Percentiles rank a stretch among this genome's conserved stretches.
Evolutionary conservation across 371 early-diverging fungal genomes (phyloP).

Genomic region (Chytridium lagenaria): DNA sequence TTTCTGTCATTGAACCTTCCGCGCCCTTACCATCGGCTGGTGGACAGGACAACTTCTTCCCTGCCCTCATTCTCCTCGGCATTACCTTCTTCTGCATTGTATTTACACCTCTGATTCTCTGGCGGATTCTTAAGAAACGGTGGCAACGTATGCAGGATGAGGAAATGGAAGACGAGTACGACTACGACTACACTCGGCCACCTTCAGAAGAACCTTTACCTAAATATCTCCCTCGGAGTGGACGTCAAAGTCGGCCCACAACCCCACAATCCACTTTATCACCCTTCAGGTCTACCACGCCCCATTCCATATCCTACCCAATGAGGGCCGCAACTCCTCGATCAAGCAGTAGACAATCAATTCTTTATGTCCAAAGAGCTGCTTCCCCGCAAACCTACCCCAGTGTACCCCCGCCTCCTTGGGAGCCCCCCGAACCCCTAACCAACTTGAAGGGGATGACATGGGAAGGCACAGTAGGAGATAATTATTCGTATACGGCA

Average conservation of each 20-base stretch:
- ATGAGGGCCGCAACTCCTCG: not conserved
- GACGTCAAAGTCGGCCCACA: not conserved
- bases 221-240: not conserved
- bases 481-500: no score
- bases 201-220: not conserved
- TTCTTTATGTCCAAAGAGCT: no score
- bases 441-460: no score
- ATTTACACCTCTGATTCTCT: not conserved
- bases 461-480: no score
- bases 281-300: not conserved
- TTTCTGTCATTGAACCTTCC: not conserved
- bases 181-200: not conserved
- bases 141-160: not conserved
- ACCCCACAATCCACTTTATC: not conserved
- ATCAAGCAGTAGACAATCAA: no score
- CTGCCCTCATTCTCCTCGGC: not conserved
- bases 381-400: no score
- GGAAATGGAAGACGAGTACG: not conserved
- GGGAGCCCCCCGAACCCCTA: no score
- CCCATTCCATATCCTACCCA: not conserved
- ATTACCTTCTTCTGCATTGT: not conserved
- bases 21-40: not conserved
- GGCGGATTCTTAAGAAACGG: not conserved
- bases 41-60: slow-evolving; percentile 5
- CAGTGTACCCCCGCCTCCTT: no score